A percentile compares a stretch with the other conserved stretches of the same genome.
These are phyloP conservation scores for Globisporangium nodosum DNA, from an alignment of 352 stramenopile species.

Conservation along the genomic window DNA sequence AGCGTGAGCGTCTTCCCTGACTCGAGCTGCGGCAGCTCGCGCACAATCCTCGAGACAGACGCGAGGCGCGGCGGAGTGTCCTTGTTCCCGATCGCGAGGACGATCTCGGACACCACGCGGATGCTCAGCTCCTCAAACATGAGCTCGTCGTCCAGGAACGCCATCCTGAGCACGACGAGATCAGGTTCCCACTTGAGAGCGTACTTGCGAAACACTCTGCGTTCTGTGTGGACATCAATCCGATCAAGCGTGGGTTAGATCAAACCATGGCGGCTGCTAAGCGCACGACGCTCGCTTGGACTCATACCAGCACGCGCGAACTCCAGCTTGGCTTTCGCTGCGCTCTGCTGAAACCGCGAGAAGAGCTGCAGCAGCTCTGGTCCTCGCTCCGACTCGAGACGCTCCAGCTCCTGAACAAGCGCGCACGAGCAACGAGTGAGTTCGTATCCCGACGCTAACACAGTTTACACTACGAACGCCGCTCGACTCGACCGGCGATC, in stretches of 20 bases:
- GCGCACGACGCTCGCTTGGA: too few relatives aligned
- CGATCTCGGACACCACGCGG: constrained; percentile 50
- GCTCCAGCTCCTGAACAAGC: constrained; percentile 35
- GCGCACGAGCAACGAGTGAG: background rate
- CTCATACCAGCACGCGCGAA: constrained; percentile 33
- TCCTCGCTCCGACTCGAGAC: constrained; percentile 34
- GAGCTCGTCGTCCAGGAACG: constrained; percentile 36
- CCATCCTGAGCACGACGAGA: constrained; percentile 29
- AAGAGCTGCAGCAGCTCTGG: constrained; percentile 34
- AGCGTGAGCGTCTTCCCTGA: constrained; percentile 70
- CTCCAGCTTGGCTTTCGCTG: constrained; percentile 42
- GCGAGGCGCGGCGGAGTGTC: constrained; percentile 51
- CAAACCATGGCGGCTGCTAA: too few relatives aligned
- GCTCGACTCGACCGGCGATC: background rate
- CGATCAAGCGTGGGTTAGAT: background rate
- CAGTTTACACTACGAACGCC: background rate
- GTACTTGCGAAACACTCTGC: constrained; percentile 41
- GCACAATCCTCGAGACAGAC: constrained; percentile 37
- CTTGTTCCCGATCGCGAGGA: constrained; percentile 50
- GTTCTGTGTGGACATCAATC: constrained; percentile 25
- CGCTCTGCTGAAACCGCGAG: constrained; percentile 37
- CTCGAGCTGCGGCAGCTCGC: constrained; percentile 37
- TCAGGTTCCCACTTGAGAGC: constrained; percentile 15
- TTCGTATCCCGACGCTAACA: background rate
- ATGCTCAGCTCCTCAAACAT: constrained; percentile 68